Percentiles rank a stretch among this genome's conserved stretches.
phyloP scores from a whole-genome alignment of 805 yeast genomes.

The Millerozyma miso region DNA sequence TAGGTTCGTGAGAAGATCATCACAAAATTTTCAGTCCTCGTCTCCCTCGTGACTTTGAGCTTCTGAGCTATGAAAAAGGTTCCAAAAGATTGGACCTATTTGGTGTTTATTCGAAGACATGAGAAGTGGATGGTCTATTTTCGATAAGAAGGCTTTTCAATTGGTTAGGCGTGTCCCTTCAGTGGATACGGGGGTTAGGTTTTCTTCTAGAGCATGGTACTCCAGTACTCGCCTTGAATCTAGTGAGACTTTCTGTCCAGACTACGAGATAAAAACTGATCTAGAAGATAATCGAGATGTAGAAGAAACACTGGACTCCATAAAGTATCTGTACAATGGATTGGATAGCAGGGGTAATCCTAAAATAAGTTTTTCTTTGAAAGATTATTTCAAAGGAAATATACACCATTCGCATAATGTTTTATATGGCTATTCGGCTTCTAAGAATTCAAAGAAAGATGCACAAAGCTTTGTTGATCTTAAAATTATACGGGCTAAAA shows the following conservation, averaged over 20 bases:
- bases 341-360: conserved; percentile 14
- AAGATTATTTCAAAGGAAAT: conserved; percentile 39
- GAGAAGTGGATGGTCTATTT: too few species aligned
- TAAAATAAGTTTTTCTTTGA: conserved; percentile 18
- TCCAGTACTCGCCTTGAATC: background rate
- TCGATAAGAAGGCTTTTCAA: too few species aligned
- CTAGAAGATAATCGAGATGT: background rate
- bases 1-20: background rate
- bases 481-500: conserved; percentile 56
- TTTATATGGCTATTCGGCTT: conserved; percentile 27
- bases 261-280: background rate
- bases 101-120: too few species aligned
- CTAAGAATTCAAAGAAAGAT: conserved; percentile 26
- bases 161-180: background rate
- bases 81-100: too few species aligned
- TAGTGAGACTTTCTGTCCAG: background rate
- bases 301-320: background rate
- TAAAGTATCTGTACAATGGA: conserved; percentile 16
- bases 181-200: background rate
- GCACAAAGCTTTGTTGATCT: conserved; percentile 53
- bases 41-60: background rate
- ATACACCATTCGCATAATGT: conserved; percentile 37
- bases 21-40: background rate
- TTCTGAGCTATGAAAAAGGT: too few species aligned
- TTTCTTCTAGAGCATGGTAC: background rate